Percentiles rank a stretch among this genome's conserved stretches.
Evolutionary conservation across 1,139 yeast species (phyloP).

Genomic region (Eremothecium coryli): DNA sequence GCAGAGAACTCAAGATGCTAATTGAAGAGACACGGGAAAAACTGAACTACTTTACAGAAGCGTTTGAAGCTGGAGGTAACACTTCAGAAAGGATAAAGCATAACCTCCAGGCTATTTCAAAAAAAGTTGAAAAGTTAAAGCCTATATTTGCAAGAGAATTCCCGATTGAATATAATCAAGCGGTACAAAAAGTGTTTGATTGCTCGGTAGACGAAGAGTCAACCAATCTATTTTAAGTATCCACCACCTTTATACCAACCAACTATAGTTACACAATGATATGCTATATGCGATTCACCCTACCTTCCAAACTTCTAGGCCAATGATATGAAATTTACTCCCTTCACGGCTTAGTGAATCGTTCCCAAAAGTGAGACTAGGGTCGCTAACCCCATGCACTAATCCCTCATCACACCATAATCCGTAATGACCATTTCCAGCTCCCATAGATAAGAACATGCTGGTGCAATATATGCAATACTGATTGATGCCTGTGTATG

Average conservation of each 20-base stretch:
- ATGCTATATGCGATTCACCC: conserved; percentile 30
- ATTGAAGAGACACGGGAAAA: conserved; percentile 18
- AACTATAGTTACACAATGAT: too few species aligned
- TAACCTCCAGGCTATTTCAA: conserved; percentile 16
- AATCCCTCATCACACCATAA: conserved; percentile 76
- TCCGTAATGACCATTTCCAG: conserved; percentile 90
- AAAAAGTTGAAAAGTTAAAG: conserved; percentile 18
- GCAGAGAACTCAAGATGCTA: conserved; percentile 24
- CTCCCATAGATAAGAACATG: conserved; percentile 75
- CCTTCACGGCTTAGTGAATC: conserved; percentile 60
- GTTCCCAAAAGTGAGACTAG: conserved; percentile 83
- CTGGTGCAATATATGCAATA: conserved; percentile 76
- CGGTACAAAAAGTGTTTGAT: conserved; percentile 25
- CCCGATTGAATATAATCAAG: conserved; percentile 29
- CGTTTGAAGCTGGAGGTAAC: conserved; percentile 20
- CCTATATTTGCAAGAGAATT: conserved; percentile 17
- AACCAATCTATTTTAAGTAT: too few species aligned
- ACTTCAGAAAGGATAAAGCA: conserved; percentile 16
- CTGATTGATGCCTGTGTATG: conserved; percentile 83
- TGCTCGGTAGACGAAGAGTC: conserved; percentile 11
- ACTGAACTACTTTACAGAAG: conserved; percentile 13
- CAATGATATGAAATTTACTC: conserved; percentile 60
- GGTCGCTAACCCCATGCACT: conserved; percentile 65
- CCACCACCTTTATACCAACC: too few species aligned
- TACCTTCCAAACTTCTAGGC: conserved; percentile 80